A percentile compares a stretch with the other conserved stretches of the same genome.
phyloP scores from a whole-genome alignment of 1,284 basidiomycete species.

The Leccinum fuscescens region DNA sequence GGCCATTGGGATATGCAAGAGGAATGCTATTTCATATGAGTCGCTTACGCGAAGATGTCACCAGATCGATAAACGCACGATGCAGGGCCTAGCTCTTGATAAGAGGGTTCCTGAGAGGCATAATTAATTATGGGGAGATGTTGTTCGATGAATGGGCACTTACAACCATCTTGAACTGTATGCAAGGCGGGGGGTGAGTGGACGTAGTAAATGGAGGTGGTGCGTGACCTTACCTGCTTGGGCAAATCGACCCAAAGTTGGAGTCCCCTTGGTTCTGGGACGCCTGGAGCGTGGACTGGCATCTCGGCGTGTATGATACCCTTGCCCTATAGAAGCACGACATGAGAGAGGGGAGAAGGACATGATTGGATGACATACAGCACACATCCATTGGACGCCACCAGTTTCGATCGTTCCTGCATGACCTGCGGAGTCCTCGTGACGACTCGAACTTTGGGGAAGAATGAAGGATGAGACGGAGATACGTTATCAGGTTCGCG shows the following conservation, averaged over 20 bases:
- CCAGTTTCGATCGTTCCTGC: no score
- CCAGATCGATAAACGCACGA: constrained; percentile 40
- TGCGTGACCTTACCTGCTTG: constrained; percentile 46
- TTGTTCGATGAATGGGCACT: constrained; percentile 24
- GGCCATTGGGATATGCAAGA: constrained; percentile 68
- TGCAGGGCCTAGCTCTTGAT: constrained; percentile 70
- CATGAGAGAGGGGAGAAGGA: background rate
- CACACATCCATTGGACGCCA: constrained; percentile 76
- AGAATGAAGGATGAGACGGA: no score
- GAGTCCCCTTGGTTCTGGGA: constrained; percentile 73
- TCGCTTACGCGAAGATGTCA: background rate
- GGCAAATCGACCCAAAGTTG: constrained; percentile 97
- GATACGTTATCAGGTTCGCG: no score
- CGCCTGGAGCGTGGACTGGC: constrained; percentile 74
- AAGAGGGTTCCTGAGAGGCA: constrained; percentile 57
- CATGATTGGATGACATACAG: constrained; percentile 45
- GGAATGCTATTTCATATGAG: constrained; percentile 54
- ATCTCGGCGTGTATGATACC: constrained; percentile 87
- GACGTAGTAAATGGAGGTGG: background rate
- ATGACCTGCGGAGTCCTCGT: no score
- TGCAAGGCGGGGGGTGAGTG: constrained; percentile 14
- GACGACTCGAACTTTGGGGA: no score
- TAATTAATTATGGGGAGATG: background rate
- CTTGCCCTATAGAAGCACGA: constrained; percentile 29
- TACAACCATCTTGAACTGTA: constrained; percentile 78